phyloP scores from a whole-genome alignment of 164 flowering plant species.

The Cinnamomum chago region DNA sequence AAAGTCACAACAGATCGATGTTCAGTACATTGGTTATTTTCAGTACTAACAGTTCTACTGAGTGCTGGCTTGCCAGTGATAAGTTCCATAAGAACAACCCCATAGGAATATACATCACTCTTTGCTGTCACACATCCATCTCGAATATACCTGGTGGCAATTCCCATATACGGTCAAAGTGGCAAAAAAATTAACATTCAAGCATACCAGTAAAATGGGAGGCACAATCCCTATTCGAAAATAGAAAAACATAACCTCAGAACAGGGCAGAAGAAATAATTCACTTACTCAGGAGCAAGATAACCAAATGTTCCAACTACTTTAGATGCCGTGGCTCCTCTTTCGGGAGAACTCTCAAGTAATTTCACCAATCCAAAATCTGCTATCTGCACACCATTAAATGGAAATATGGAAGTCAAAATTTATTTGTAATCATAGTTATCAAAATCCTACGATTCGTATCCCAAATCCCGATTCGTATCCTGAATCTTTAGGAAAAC shows the following conservation, averaged over 20 bases:
- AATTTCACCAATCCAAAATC: constrained; percentile 41
- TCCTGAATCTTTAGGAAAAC: too few relatives aligned
- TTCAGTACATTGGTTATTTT: constrained; percentile 14
- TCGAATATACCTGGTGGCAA: constrained; percentile 22
- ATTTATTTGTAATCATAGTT: too few relatives aligned
- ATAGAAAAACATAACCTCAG: not conserved
- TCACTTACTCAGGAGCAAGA: constrained; percentile 39
- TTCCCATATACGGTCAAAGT: not conserved
- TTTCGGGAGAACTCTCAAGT: constrained; percentile 23
- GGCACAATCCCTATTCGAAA: too few relatives aligned
- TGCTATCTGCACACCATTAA: constrained; percentile 22
- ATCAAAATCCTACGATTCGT: too few relatives aligned
- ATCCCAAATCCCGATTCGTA: too few relatives aligned
- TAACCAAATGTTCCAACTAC: constrained; percentile 41
- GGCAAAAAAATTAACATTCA: too few relatives aligned
- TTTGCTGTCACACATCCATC: constrained; percentile 34
- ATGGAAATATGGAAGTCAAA: not conserved
- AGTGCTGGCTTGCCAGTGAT: constrained; percentile 33
- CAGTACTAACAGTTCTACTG: constrained; percentile 12
- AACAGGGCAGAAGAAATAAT: not conserved
- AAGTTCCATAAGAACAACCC: constrained; percentile 34
- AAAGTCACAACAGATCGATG: constrained; percentile 26
- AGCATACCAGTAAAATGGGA: not conserved
- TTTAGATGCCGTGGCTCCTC: constrained; percentile 20
- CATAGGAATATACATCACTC: constrained; percentile 31